phyloP scores from a whole-genome alignment of 2,329 filamentous ascomycete genomes.

The Colletotrichum siamense region DNA sequence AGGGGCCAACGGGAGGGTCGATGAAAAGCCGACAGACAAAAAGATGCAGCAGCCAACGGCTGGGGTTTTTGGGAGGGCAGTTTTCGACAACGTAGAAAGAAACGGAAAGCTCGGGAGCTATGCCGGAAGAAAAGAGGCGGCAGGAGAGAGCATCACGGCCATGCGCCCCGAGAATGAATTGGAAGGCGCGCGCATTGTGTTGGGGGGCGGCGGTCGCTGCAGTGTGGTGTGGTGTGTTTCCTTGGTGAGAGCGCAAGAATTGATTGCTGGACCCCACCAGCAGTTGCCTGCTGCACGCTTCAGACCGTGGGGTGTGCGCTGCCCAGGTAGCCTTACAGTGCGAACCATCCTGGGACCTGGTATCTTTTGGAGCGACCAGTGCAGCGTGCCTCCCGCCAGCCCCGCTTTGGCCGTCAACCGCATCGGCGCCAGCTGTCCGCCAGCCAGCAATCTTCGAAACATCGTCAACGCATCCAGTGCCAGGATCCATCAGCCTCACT shows the following conservation, averaged over 20 bases:
- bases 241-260: constrained; percentile 12
- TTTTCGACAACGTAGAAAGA: not conserved
- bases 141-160: constrained; percentile 2
- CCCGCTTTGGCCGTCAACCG: not conserved
- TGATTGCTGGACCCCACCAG: not conserved
- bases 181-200: not conserved
- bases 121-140: not conserved
- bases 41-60: not conserved
- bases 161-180: not conserved
- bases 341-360: not conserved
- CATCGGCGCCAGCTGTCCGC: not conserved
- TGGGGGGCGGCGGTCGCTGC: not conserved
- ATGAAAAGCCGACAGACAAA: not conserved
- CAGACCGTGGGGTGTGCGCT: not conserved
- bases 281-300: not conserved
- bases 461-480: not conserved
- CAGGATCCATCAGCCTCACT: not conserved
- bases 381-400: not conserved
- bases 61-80: not conserved
- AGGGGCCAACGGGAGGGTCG: not conserved
- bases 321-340: constrained; percentile 17
- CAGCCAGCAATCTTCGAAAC: constrained; percentile 12
- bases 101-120: not conserved
- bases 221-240: constrained; percentile 4
- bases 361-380: not conserved